A percentile compares a stretch with the other conserved stretches of the same genome.
phyloP scores from a whole-genome alignment of 108 stramenopile species.

The Discostella pseudostelligera region DNA sequence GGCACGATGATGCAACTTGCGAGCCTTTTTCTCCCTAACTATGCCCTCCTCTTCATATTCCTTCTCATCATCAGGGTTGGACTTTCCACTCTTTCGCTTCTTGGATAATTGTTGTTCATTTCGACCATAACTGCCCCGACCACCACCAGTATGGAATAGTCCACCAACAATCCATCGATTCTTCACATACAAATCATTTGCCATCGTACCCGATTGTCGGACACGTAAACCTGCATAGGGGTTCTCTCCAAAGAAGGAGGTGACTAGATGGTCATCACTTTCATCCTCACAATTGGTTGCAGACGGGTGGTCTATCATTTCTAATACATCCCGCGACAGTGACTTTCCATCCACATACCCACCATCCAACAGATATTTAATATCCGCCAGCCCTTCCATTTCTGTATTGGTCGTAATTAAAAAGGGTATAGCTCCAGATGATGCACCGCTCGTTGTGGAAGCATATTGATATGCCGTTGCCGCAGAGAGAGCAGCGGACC shows the following conservation, averaged over 20 bases:
- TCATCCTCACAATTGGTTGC: constrained; percentile 38
- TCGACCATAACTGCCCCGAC: not conserved
- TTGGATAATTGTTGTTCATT: not conserved
- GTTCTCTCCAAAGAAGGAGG: constrained; percentile 74
- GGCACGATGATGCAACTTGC: not conserved
- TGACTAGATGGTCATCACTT: constrained; percentile 24
- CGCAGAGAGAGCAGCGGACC: constrained; percentile 58
- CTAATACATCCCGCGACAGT: constrained; percentile 30
- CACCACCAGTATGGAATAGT: constrained; percentile 29
- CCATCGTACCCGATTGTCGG: constrained; percentile 88
- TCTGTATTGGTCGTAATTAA: constrained; percentile 88
- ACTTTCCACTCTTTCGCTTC: constrained; percentile 9
- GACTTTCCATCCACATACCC: constrained; percentile 47
- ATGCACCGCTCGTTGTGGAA: no score
- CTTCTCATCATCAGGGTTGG: constrained; percentile 9
- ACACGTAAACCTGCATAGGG: constrained; percentile 77
- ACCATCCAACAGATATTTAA: constrained; percentile 61
- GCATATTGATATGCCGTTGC: constrained; percentile 15
- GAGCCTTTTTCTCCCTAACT: constrained; percentile 28
- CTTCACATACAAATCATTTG: constrained; percentile 88
- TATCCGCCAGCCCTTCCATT: constrained; percentile 80
- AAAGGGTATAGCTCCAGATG: constrained; percentile 55
- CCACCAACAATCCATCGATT: constrained; percentile 85
- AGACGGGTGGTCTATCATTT: constrained; percentile 33
- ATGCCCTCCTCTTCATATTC: constrained; percentile 12